Evolutionary conservation across 148 eudicot species (phyloP).

Genomic region (Drosera capensis): DNA sequence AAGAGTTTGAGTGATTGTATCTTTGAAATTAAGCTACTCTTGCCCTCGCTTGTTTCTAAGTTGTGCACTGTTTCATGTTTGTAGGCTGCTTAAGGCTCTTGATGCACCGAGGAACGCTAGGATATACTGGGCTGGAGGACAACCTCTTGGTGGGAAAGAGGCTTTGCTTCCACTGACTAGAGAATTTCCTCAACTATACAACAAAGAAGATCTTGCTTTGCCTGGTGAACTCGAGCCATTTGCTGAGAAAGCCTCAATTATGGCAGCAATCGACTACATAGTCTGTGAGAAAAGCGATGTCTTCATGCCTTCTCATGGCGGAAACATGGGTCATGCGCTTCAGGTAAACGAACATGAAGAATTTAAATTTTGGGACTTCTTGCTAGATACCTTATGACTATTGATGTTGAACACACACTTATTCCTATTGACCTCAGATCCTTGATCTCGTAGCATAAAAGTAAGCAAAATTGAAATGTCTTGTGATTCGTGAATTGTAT

Average conservation of each 20-base stretch:
- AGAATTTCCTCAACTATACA: slow-evolving; percentile 67
- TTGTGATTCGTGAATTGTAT: too few species aligned
- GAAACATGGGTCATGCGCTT: slow-evolving; percentile 91
- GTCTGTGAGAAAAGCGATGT: slow-evolving; percentile 87
- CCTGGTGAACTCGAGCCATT: slow-evolving; percentile 72
- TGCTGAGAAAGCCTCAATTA: slow-evolving; percentile 43
- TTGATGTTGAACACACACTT: too few species aligned
- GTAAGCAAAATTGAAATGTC: too few species aligned
- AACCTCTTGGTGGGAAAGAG: slow-evolving; percentile 76
- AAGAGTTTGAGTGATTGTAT: slow-evolving; percentile 2
- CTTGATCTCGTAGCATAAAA: too few species aligned
- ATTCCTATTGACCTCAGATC: too few species aligned
- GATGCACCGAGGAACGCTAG: slow-evolving; percentile 65
- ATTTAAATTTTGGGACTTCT: neutral
- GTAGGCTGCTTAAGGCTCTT: slow-evolving; percentile 79
- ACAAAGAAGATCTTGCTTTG: slow-evolving; percentile 78
- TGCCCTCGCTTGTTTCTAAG: neutral
- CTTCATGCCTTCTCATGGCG: slow-evolving; percentile 95
- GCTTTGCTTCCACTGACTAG: slow-evolving; percentile 50
- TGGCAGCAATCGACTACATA: slow-evolving; percentile 92
- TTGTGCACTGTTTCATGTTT: slow-evolving; percentile 2
- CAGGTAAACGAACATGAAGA: slow-evolving; percentile 36
- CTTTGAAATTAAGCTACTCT: neutral
- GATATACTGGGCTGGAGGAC: slow-evolving; percentile 93
- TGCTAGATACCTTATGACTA: too few species aligned